Conservation (phyloP, 2,329 filamentous ascomycete species). For the Cordyceps cateniannulata region DNA sequence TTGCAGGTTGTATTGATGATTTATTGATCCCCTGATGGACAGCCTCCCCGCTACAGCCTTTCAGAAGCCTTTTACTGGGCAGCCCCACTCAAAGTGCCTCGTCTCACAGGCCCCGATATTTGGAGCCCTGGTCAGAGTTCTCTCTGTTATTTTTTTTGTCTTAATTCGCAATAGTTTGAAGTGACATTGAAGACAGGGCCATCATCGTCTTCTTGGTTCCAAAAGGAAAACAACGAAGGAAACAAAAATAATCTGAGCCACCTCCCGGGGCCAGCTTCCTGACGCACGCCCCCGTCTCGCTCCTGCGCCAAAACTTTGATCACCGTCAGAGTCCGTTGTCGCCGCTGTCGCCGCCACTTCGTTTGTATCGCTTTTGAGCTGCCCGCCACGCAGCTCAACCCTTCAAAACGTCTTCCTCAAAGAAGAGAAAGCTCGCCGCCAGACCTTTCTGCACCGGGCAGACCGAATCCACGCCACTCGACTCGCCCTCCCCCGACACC, state of each 20-base stretch:
- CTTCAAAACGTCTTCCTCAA: conserved; percentile 66
- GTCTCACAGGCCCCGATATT: conserved; percentile 12
- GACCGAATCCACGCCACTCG: conserved; percentile 18
- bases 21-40: background rate
- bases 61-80: too few relatives aligned
- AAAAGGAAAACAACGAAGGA: background rate
- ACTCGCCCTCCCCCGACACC: conserved; percentile 32
- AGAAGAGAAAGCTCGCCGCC: conserved; percentile 62
- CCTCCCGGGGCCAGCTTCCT: background rate
- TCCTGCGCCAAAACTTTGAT: conserved; percentile 14
- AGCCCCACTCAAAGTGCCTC: background rate
- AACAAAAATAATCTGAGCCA: background rate
- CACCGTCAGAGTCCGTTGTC: background rate
- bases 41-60: conserved; percentile 1
- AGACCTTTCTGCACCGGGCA: conserved; percentile 39
- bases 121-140: conserved; percentile 10
- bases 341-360: conserved; percentile 10
- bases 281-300: conserved; percentile 12
- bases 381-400: conserved; percentile 52
- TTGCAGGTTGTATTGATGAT: too few relatives aligned
- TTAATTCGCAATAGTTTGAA: background rate
- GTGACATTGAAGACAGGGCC: background rate
- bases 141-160: background rate
- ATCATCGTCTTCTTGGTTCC: conserved; percentile 2
- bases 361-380: conserved; percentile 39